Evolutionary conservation across 306 rosid genomes (phyloP), one percentile per base, ranked within the genome.

Genomic region (Canavalia gladiata): DNA sequence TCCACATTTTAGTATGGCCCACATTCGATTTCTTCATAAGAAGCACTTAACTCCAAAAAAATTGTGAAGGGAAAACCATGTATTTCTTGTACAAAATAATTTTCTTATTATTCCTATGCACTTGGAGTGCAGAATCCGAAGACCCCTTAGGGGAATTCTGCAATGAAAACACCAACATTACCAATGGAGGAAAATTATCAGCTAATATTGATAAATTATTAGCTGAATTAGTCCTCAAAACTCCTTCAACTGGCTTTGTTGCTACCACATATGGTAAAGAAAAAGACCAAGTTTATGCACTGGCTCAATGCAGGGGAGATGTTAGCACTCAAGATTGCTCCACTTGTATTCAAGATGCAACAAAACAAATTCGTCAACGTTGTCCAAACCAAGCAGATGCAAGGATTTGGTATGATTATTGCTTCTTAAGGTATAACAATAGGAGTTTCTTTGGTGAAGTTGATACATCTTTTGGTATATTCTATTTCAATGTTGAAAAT

Each of bases 231-330:
- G 81, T 76, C 62, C 84, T 79, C 30, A 77, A 83, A 83, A 77
- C 91, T 11, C 63, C 91, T 76, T 73, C 86, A 56, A 77, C 77
- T 46, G 88, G 90, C n/a, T 92, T 75, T 30, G 35, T 54, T 47
- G 42, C 91, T 0, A 75, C 88, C 57, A 68, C 83, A 34, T 72
- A 67, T 71, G 97, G 94, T 0, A 25, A 76, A 35, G 73, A 50
- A 34, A 28, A 81, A 76, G 88, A 89, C 82, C 73, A 41, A 79
- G 87, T 87, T 45, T 90, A 83, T 80, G 94, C 91, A 55, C 78
- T 92, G 71, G 84, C 91, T 71, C 94, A 90, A 68, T 90, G 97
- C 73, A 87, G 90, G 54, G 90, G 91, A 6, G 97, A 92, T 59
- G 87, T 90, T 12, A 83, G 71, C 86, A 77, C 43, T 13, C 68